phyloP scores from a whole-genome alignment of 805 yeast species.

The Yarrowia bubula region DNA sequence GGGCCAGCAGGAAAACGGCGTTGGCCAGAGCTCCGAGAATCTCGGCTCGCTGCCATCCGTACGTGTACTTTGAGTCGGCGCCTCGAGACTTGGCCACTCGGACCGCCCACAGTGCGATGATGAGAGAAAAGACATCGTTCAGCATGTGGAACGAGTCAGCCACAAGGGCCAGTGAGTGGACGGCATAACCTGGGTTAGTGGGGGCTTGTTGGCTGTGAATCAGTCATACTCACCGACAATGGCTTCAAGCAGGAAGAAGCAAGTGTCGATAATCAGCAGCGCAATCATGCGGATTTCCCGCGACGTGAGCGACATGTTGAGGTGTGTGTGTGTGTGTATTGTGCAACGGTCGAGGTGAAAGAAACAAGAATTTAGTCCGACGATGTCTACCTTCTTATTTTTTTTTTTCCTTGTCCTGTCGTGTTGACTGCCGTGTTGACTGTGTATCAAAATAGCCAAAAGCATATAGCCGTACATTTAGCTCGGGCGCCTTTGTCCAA shows the following conservation, averaged over 20 bases:
- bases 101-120: constrained; percentile 96
- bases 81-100: constrained; percentile 75
- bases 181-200: constrained; percentile 55
- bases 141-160: constrained; percentile 98
- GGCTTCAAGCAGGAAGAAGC: constrained; percentile 82
- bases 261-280: constrained; percentile 70
- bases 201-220: not conserved
- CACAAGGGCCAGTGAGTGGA: constrained; percentile 88
- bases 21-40: constrained; percentile 91
- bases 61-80: constrained; percentile 87
- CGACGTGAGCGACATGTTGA: constrained; percentile 11
- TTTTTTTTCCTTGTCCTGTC: not conserved
- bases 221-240: constrained; percentile 53
- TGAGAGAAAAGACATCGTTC: constrained; percentile 83
- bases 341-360: not conserved
- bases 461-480: constrained; percentile 14
- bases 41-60: constrained; percentile 98
- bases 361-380: not conserved
- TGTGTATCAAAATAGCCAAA: constrained; percentile 15
- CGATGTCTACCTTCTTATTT: not conserved
- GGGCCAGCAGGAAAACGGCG: constrained; percentile 87
- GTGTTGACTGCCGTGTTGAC: constrained; percentile 5
- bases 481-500: constrained; percentile 12
- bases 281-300: constrained; percentile 48
- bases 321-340: not conserved